Evolutionary conservation across 306 rosid genomes (phyloP).

Genomic region (Lathyrus tuberosus): DNA sequence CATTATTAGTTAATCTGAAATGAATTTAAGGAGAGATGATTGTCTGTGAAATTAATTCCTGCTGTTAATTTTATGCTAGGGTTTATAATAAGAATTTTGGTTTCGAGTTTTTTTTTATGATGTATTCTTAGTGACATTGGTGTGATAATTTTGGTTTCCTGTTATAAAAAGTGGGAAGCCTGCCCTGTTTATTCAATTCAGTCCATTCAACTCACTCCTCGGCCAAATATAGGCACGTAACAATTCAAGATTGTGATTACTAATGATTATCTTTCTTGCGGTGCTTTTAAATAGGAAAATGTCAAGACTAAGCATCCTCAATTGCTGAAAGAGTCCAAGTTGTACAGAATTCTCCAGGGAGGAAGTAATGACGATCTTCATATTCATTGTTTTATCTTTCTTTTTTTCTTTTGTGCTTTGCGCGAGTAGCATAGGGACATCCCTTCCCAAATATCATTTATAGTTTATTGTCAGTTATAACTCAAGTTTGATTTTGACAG

Average conservation of each 20-base stretch:
- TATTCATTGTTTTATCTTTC: background rate
- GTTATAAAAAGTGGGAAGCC: background rate
- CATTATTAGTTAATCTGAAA: conserved; percentile 12
- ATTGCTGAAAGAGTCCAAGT: conserved; percentile 88
- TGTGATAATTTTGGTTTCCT: background rate
- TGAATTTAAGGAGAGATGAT: conserved; percentile 26
- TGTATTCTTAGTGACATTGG: conserved; percentile 21
- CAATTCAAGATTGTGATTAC: background rate
- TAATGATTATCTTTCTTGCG: conserved; percentile 7
- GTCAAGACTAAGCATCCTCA: conserved; percentile 98
- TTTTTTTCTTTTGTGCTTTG: background rate
- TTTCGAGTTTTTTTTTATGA: conserved; percentile 2
- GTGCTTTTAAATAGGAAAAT: conserved; percentile 63
- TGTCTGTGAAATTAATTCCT: background rate
- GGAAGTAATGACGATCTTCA: conserved; percentile 66
- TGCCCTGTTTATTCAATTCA: conserved; percentile 6
- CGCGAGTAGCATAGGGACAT: conserved; percentile 12
- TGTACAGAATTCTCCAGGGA: conserved; percentile 95
- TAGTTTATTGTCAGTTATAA: conserved; percentile 30
- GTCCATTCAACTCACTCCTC: background rate
- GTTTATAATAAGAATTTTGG: background rate
- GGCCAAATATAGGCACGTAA: conserved; percentile 1
- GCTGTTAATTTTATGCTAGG: conserved; percentile 28
- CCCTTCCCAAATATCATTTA: background rate
- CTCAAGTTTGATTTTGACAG: conserved; percentile 53